Evolutionary conservation across 2,329 filamentous ascomycete genomes (phyloP).

Genomic region (Nemania sp.): DNA sequence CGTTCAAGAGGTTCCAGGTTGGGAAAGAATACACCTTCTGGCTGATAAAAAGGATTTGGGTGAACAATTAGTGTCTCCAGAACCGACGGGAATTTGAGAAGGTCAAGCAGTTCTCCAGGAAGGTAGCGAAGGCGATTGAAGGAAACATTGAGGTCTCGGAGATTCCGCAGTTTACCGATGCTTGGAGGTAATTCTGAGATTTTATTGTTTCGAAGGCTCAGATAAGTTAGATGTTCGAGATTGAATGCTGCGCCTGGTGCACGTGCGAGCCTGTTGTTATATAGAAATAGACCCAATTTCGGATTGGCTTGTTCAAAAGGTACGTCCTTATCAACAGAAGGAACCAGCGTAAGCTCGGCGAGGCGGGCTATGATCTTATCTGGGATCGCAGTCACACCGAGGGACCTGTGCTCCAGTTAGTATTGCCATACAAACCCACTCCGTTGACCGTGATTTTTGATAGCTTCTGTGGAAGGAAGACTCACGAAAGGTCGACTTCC

Average conservation of each 20-base stretch:
- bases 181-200: constrained; percentile 63
- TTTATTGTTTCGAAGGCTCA: constrained; percentile 67
- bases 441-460: background rate
- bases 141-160: constrained; percentile 66
- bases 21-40: constrained; percentile 29
- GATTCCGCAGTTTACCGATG: constrained; percentile 60
- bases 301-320: constrained; percentile 63
- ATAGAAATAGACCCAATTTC: constrained; percentile 63
- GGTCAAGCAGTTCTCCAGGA: constrained; percentile 63
- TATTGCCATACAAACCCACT: background rate
- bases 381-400: constrained; percentile 57
- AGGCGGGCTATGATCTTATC: constrained; percentile 62
- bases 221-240: constrained; percentile 62
- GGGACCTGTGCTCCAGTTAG: constrained; percentile 37
- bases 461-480: constrained; percentile 20
- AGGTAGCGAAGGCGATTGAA: constrained; percentile 64
- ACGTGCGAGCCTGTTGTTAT: constrained; percentile 58
- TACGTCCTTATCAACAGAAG: constrained; percentile 57
- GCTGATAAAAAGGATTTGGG: constrained; percentile 65
- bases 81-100: constrained; percentile 51
- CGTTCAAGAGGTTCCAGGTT: background rate
- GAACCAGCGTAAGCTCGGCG: constrained; percentile 56
- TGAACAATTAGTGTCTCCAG: constrained; percentile 59
- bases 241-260: constrained; percentile 65
- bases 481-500: constrained; percentile 64